These are phyloP conservation scores for Pugionium dolabratum DNA, from an alignment of 345 rosid genomes.

Conservation along the genomic window DNA sequence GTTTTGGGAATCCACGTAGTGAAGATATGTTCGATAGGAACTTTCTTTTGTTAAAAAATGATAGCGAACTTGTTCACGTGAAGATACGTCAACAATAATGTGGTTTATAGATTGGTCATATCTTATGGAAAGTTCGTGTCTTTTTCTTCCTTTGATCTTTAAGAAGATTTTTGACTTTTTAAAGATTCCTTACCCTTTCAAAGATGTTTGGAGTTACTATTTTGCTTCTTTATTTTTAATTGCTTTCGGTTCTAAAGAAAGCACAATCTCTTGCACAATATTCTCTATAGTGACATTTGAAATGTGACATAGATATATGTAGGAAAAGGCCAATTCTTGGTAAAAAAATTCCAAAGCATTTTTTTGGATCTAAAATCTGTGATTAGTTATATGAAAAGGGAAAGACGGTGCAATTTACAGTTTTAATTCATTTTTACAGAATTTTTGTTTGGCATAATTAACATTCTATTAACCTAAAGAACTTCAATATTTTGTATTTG, in stretches of 20 bases:
- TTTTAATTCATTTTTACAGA: not conserved
- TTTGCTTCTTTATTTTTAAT: not conserved
- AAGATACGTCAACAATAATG: conserved; percentile 30
- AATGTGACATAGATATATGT: not conserved
- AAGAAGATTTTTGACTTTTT: conserved; percentile 20
- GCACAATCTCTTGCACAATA: not conserved
- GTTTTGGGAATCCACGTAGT: conserved; percentile 6
- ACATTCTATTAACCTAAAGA: not conserved
- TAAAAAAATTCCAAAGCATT: not conserved
- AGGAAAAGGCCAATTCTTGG: conserved; percentile 1
- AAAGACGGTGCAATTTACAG: not conserved
- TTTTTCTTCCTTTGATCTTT: conserved; percentile 3
- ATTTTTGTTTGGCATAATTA: not conserved
- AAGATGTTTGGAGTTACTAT: conserved; percentile 17
- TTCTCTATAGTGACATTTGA: not conserved
- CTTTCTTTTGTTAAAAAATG: conserved; percentile 8
- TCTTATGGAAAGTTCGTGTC: conserved; percentile 16
- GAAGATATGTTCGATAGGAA: conserved; percentile 14
- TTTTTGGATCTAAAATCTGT: too few relatives aligned
- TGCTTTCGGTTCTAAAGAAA: not conserved
- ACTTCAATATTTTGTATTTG: conserved; percentile 13
- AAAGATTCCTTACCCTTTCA: conserved; percentile 35
- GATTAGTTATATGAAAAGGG: too few relatives aligned
- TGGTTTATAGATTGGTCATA: conserved; percentile 25
- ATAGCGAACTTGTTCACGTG: conserved; percentile 36